Conservation (phyloP, 352 stramenopile genomes). For the Globisporangium splendens region DNA sequence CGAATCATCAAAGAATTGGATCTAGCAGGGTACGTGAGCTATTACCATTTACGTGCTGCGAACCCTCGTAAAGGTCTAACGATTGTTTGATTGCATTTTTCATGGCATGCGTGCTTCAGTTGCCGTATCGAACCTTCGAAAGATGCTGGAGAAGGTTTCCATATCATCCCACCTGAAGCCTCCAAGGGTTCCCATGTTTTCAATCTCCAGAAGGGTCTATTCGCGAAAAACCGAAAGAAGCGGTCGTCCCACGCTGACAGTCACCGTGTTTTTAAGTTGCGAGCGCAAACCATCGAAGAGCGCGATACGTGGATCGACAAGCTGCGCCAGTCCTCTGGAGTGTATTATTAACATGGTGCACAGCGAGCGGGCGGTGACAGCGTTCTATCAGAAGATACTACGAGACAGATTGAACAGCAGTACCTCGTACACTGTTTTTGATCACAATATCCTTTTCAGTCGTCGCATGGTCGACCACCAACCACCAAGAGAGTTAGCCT, state of each 20-base stretch:
- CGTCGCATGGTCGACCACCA: too few relatives aligned
- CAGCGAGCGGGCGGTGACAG: neutral
- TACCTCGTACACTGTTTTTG: neutral
- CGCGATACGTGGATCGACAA: conserved; percentile 80
- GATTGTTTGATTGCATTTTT: conserved; percentile 1
- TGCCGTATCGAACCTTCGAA: conserved; percentile 69
- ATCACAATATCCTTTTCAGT: neutral
- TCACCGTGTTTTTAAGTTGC: conserved; percentile 78
- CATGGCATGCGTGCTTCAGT: conserved; percentile 18
- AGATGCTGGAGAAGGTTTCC: conserved; percentile 79
- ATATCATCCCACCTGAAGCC: conserved; percentile 60
- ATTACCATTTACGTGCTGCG: neutral
- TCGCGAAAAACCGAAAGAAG: conserved; percentile 81
- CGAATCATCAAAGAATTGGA: conserved; percentile 85
- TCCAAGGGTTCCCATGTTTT: conserved; percentile 66
- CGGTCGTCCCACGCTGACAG: conserved; percentile 64
- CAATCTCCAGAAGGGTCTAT: conserved; percentile 68
- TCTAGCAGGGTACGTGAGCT: conserved; percentile 55
- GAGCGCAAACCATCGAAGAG: conserved; percentile 80
- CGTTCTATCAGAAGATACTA: neutral
- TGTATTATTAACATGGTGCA: conserved; percentile 19
- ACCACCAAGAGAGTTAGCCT: too few relatives aligned
- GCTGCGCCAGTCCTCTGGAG: conserved; percentile 51
- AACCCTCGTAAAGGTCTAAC: neutral
- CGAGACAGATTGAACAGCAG: neutral